These are phyloP conservation scores for Beta vulgaris DNA, from an alignment of 148 eudicot species.

Conservation along the genomic window DNA sequence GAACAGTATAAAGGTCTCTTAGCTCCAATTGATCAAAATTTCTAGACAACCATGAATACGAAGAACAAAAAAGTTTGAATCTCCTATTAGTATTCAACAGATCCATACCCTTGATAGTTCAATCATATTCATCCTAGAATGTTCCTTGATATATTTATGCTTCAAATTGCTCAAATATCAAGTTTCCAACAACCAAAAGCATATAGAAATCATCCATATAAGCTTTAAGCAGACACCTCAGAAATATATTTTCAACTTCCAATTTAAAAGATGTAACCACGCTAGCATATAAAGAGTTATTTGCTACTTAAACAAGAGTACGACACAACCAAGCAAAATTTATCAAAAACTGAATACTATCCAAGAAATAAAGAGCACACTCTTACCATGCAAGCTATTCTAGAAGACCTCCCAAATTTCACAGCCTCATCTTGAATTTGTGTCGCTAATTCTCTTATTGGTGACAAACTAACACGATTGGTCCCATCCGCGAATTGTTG, in stretches of 20 bases:
- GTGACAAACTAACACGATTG: constrained; percentile 90
- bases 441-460: constrained; percentile 91
- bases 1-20: too few species aligned
- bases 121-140: not conserved
- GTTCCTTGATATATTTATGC: not conserved
- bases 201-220: not conserved
- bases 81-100: too few species aligned
- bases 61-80: too few species aligned
- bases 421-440: constrained; percentile 93
- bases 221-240: not conserved
- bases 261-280: not conserved
- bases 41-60: too few species aligned
- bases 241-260: not conserved
- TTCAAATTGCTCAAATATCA: not conserved
- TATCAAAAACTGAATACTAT: not conserved
- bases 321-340: not conserved
- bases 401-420: constrained; percentile 76
- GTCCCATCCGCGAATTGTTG: constrained; percentile 77
- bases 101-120: not conserved
- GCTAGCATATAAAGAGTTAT: too few species aligned
- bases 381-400: constrained; percentile 67
- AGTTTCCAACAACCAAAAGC: not conserved
- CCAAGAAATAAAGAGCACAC: not conserved
- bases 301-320: too few species aligned
- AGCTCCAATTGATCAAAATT: too few species aligned